Evolutionary conservation across 805 yeast genomes (phyloP).

Genomic region (Torulaspora franciscae): DNA sequence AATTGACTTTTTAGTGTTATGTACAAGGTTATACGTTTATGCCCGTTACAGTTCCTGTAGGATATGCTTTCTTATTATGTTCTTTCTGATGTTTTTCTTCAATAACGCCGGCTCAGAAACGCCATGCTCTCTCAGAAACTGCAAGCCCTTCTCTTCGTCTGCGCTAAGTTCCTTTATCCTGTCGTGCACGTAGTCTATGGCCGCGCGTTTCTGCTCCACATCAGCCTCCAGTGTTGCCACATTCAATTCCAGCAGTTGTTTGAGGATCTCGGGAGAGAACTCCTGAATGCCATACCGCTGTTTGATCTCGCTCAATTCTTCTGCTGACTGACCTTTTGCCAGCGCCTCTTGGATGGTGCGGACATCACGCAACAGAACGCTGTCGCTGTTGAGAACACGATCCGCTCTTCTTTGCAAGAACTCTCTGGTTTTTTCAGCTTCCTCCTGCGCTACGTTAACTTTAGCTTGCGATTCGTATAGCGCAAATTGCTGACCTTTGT

Average conservation of each 20-base stretch:
- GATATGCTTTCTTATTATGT: constrained; percentile 63
- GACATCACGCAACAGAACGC: constrained; percentile 30
- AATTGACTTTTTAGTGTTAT: constrained; percentile 3
- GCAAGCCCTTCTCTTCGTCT: constrained; percentile 36
- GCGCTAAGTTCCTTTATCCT: constrained; percentile 37
- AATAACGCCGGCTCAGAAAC: constrained; percentile 37
- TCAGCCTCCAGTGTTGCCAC: constrained; percentile 31
- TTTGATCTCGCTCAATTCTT: constrained; percentile 39
- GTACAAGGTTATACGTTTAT: constrained; percentile 12
- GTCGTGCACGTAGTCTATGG: constrained; percentile 37
- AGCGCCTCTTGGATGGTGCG: constrained; percentile 29
- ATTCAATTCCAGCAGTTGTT: constrained; percentile 39
- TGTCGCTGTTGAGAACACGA: constrained; percentile 29
- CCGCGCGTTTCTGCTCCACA: constrained; percentile 25
- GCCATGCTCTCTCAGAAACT: constrained; percentile 36
- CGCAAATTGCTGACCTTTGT: constrained; percentile 89
- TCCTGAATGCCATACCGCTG: constrained; percentile 43
- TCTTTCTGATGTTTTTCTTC: constrained; percentile 58
- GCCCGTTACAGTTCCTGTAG: constrained; percentile 20
- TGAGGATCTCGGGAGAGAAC: constrained; percentile 44
- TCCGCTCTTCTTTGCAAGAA: constrained; percentile 49
- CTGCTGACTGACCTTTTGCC: constrained; percentile 35
- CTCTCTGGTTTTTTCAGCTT: constrained; percentile 48
- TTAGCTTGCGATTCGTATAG: constrained; percentile 71
- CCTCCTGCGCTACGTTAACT: constrained; percentile 61